Percentiles rank a stretch among this genome's conserved stretches.
These are phyloP conservation scores for Prunus yedoensis DNA, from an alignment of 331 rosid species.

Conservation along the genomic window DNA sequence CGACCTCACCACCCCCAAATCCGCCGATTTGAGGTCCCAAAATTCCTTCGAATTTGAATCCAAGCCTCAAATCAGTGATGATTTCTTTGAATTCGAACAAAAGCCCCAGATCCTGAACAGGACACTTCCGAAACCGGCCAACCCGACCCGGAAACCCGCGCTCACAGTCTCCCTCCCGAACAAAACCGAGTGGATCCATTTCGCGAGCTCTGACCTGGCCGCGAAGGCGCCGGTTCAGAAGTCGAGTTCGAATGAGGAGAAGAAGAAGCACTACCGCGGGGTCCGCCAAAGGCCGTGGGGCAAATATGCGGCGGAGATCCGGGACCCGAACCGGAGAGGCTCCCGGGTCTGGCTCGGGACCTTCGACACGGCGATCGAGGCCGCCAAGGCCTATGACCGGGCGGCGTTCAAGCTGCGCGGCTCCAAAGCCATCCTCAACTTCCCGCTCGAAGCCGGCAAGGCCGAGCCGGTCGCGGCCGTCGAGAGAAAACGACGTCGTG, in stretches of 20 bases:
- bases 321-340: constrained; percentile 80
- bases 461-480: not conserved
- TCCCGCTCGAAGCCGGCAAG: constrained; percentile 65
- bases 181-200: constrained; percentile 66
- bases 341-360: constrained; percentile 89
- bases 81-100: constrained; percentile 25
- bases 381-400: constrained; percentile 88
- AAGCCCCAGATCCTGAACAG: constrained; percentile 14
- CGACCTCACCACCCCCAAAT: constrained; percentile 46
- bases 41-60: constrained; percentile 26
- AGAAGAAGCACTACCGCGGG: constrained; percentile 69
- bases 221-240: constrained; percentile 11
- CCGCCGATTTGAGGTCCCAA: not conserved
- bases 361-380: constrained; percentile 75
- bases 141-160: constrained; percentile 42
- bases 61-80: constrained; percentile 13
- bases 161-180: constrained; percentile 59
- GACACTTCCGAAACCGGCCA: not conserved
- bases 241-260: constrained; percentile 12
- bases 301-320: constrained; percentile 83
- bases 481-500: constrained; percentile 57
- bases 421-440: constrained; percentile 80
- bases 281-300: constrained; percentile 94
- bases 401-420: constrained; percentile 90
- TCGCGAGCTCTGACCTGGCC: constrained; percentile 32